Base-by-base conservation (phyloP, 208 protist species). In the Leishmania guyanensis region DNA sequence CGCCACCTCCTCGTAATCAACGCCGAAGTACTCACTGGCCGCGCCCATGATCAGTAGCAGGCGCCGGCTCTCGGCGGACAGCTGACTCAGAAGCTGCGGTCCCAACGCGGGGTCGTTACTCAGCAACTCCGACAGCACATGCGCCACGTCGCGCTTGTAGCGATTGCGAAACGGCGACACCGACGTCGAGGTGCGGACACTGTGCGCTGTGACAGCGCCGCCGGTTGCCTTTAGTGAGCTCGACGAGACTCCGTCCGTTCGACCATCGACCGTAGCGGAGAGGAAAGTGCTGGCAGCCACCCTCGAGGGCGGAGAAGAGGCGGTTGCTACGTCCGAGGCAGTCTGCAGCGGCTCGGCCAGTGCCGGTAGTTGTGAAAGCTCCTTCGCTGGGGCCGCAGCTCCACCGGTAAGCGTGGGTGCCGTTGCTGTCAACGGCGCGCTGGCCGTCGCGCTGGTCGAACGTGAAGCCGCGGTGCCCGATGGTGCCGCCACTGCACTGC, bases 41-140 rank as follows among this genome's bases (percentile, higher is more conserved):
- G 92, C 96, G 3, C 91, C 89, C 89, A 96, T 94, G 51, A 97
- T 89, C 0, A 97, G 83, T 75, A 97, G 75, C 77, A 95, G 82
- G 5, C 94, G 91, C 12, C 91, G 88, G 54, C 90, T 92, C 68
- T 97, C 94, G 8, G 88, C 91, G 14, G 90, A 91, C 14, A 97
- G 84, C 62, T 80, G 72, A n/a, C 78, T 77, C 33, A 96, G 86
- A 29, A 97, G 77, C 56, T 81, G 75, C 9, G 75, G 75, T 9
- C 91, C 90, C 43, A 93, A 69, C 1, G 64, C 54, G 0, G 87
- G 77, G 68, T 97, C 92, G 43, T 78, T 72, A 77, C 89, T 90
- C 39, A 97, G 84, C 58, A 97, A 33, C 43, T 84, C 74, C 3
- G 86, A 89, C 29, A 95, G 66, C 20, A 84, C 77, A 48, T 84